Evolutionary conservation across 768 basidiomycete genomes (phyloP), one percentile per base, ranked within the genome.

Genomic region (Collybiopsis confluens): DNA sequence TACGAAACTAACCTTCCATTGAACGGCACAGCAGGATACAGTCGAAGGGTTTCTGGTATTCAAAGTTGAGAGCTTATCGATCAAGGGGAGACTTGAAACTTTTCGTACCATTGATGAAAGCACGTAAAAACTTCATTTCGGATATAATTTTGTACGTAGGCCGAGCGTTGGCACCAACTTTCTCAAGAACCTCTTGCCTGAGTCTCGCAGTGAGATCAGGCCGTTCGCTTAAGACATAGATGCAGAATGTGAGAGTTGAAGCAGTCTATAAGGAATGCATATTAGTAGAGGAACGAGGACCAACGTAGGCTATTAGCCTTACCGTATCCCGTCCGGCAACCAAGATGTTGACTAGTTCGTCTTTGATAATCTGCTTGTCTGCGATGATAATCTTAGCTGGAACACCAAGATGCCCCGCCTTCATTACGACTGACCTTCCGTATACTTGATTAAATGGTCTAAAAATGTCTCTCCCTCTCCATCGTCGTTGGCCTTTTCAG

Each of bases 101-200:
- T 2, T 27, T 10, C 70, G 13, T 24, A 79, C 73, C 75, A 62
- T 85, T 83, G 48, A 83, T 73, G 52, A 82, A 72, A 3, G 81
- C 82, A 36, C 80, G 64, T 54, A 84, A 64, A 58, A 78, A 86
- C 54, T 80, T 81, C 80, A 84, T 78, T 11, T 75, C 72, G 33
- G 78, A 69, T 56, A 85, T 71, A 44, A 81, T 75, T 36, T 82
- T 81, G 58, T 77, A 79, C 1, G 79, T 78, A 0, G 83, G 83
- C 2, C 72, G 56, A 10, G 70, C 62, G 2, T 59, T 65, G 5
- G 68, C 62, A 0, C 82, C 82, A 18, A 83, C 71, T 11, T 68
- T 65, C 9, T 65, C 63, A 3, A 78, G 52, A 18, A 85, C 72
- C 60, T 86, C 83, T 24, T 72, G 66, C 13, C 80, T 75, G 10